Conservation (phyloP, 148 eudicot species). For the Silene conica region DNA sequence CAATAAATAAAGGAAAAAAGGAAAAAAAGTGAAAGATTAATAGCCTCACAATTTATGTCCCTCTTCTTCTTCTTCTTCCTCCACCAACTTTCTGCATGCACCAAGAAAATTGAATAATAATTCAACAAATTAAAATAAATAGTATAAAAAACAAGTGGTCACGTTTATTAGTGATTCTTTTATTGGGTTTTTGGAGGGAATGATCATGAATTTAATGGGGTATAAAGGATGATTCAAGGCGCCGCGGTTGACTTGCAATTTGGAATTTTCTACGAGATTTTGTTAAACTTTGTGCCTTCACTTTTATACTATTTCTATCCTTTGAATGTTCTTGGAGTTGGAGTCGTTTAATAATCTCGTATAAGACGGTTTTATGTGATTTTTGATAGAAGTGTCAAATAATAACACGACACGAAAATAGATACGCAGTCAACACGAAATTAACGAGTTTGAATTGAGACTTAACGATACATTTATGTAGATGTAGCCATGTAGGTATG, state of each 20-base stretch:
- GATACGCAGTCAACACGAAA: no score
- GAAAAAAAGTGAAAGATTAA: background rate
- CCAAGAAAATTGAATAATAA: background rate
- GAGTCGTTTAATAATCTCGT: no score
- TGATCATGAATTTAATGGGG: background rate
- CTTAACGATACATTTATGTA: no score
- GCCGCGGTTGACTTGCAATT: constrained; percentile 5
- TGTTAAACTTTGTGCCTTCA: constrained; percentile 8
- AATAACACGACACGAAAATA: no score
- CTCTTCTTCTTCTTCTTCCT: constrained; percentile 4
- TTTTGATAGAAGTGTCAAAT: no score
- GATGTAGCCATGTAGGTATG: no score
- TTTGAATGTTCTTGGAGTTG: no score
- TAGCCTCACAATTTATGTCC: constrained; percentile 6
- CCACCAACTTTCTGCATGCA: constrained; percentile 9
- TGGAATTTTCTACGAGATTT: background rate
- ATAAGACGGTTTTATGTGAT: no score
- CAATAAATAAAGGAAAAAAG: background rate
- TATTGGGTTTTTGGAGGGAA: background rate
- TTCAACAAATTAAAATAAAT: background rate
- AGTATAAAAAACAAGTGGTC: background rate
- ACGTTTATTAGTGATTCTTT: background rate
- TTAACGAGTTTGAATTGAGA: no score
- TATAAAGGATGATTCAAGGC: background rate
- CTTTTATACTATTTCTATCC: background rate